phyloP scores from a whole-genome alignment of 2,329 filamentous ascomycete species.

The Ophiostoma tasmaniense region DNA sequence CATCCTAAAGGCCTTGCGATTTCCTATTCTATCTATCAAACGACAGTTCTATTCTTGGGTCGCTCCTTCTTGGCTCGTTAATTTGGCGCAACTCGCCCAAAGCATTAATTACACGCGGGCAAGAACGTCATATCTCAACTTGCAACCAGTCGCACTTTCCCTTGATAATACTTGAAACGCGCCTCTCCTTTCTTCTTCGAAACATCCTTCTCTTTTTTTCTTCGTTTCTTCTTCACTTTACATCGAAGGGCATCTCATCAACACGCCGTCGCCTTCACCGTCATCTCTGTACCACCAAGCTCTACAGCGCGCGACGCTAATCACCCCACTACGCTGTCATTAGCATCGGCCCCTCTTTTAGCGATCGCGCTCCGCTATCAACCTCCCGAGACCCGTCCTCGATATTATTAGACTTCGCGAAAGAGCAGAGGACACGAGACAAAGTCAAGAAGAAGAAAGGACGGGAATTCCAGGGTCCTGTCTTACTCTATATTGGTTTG shows the following conservation, averaged over 20 bases:
- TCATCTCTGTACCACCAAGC: not conserved
- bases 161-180: not conserved
- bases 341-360: not conserved
- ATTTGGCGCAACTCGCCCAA: not conserved
- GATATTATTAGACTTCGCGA: not conserved
- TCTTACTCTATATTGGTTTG: not conserved
- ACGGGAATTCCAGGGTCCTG: not conserved
- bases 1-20: not conserved
- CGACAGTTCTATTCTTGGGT: conserved; percentile 11
- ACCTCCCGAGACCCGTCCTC: not conserved
- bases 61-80: not conserved
- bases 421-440: not conserved
- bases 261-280: not conserved
- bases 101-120: not conserved
- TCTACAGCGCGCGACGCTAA: not conserved
- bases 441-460: not conserved
- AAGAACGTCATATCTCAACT: not conserved
- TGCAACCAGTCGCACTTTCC: not conserved
- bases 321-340: not conserved
- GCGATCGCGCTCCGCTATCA: not conserved
- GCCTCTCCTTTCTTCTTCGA: not conserved
- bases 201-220: not conserved
- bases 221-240: not conserved
- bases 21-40: not conserved
- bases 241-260: not conserved